Base-by-base conservation (phyloP, 208 protist species). In the Crithidia sp. region DNA sequence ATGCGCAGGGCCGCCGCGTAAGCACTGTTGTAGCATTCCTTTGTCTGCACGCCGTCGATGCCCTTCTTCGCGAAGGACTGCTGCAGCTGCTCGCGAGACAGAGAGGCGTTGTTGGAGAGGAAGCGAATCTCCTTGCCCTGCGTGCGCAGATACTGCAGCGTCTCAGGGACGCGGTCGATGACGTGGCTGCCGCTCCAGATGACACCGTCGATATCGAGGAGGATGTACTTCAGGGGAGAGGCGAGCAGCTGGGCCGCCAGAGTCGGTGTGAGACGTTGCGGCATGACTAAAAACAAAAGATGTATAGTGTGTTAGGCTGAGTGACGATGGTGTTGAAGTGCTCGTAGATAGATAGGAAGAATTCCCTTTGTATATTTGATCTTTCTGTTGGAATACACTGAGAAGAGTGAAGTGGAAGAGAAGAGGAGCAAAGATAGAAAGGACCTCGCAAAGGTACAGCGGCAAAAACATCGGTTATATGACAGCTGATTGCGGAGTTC, bases 151-250 rank as follows among this genome's bases (percentile, higher is more conserved):
- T 90, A 81, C 56, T 60, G 40, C 57, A 95, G 77, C 17, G 86
- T 86, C 62, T 93, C 71, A 0, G 85, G 86, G 8, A 89, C 73
- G 9, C 78, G 58, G 0, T 73, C 59, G 19, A 91, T 74, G 28
- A 91, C 80, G 45, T 81, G 62, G 10, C 41, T 57, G 47, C 90
- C 90, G 17, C 76, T 71, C 85, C 83, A 90, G 36, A 95, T 57
- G 17, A 95, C 90, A 28, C 90, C 90, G 60, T 95, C 87, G 17
- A 91, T 76, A 56, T 95, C 90, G 9, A 91, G 76, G 28, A 95
- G 74, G 67, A 94, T 36, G 54, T 92, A 89, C 73, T 83, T 49
- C 37, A 90, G 66, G 1, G 77, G 49, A 2, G 76, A 81, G 39
- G 57, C 39, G 28, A 92, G 58, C 28, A 89, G 74, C 40, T 74